These are phyloP conservation scores for Diversispora eburnea DNA, from an alignment of 192 early-diverging fungal species.

Conservation along the genomic window DNA sequence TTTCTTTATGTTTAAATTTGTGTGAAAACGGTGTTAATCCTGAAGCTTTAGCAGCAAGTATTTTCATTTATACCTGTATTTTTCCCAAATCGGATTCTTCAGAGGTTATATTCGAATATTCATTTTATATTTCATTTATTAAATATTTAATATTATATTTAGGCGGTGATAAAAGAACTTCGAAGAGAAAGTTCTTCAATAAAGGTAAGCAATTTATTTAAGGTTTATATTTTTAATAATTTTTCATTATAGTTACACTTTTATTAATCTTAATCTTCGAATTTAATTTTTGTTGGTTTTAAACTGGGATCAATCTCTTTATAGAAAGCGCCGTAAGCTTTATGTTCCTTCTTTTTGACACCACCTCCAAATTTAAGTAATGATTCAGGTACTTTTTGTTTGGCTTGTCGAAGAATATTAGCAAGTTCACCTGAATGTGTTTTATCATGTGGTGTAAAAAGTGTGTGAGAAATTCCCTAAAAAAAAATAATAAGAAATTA, in stretches of 20 bases:
- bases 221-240: no score
- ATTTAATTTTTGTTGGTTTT: conserved; percentile 91
- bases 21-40: conserved; percentile 82
- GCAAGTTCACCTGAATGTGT: conserved; percentile 80
- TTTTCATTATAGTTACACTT: no score
- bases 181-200: conserved; percentile 37
- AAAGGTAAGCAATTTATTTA: conserved; percentile 18
- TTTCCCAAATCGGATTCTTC: background rate
- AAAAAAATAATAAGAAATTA: background rate
- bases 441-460: conserved; percentile 91
- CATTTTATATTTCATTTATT: background rate
- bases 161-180: conserved; percentile 48
- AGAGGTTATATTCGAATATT: no score
- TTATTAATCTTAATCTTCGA: conserved; percentile 46
- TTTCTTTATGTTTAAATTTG: conserved; percentile 69
- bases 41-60: conserved; percentile 62
- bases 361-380: conserved; percentile 92
- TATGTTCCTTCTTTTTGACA: conserved; percentile 96
- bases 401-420: conserved; percentile 87
- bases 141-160: background rate
- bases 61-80: background rate
- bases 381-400: conserved; percentile 79
- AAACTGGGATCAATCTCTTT: conserved; percentile 80
- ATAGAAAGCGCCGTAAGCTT: conserved; percentile 91
- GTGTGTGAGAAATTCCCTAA: conserved; percentile 82